Conservation (phyloP, 2,329 filamentous ascomycete genomes). For the Trichoderma citrinoviride region DNA sequence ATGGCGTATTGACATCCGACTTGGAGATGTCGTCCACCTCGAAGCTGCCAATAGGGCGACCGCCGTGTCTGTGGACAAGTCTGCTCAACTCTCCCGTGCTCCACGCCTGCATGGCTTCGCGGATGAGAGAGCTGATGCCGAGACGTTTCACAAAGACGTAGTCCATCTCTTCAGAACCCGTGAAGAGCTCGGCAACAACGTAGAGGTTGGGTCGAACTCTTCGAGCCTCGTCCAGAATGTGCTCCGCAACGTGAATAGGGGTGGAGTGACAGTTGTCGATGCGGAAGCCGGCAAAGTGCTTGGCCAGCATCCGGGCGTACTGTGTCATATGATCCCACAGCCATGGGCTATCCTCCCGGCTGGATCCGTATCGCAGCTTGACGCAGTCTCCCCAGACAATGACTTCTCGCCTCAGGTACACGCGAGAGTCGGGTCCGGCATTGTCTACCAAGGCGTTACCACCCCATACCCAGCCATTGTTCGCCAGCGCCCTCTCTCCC, state of each 20-base stretch:
- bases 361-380: conserved; percentile 84
- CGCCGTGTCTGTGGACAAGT: conserved; percentile 89
- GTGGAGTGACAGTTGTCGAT: conserved; percentile 99
- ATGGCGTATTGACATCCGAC: conserved; percentile 45
- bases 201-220: conserved; percentile 83
- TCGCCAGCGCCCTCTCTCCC: conserved; percentile 77
- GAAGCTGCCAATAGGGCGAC: conserved; percentile 93
- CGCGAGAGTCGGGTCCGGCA: conserved; percentile 80
- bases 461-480: conserved; percentile 99
- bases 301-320: conserved; percentile 89
- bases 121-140: conserved; percentile 85
- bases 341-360: conserved; percentile 82
- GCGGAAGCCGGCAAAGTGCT: conserved; percentile 90
- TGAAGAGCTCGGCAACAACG: conserved; percentile 92
- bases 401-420: conserved; percentile 94
- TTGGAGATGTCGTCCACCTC: conserved; percentile 83
- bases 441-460: conserved; percentile 93
- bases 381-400: conserved; percentile 99
- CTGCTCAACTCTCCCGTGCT: conserved; percentile 89
- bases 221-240: conserved; percentile 91
- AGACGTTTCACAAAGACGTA: conserved; percentile 93
- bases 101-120: conserved; percentile 99
- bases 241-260: conserved; percentile 88
- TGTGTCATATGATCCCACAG: conserved; percentile 95
- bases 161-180: conserved; percentile 91